Evolutionary conservation across 495 filamentous ascomycete genomes (phyloP), one percentile per base, ranked within the genome.

Genomic region (Penicillium robsamsonii): DNA sequence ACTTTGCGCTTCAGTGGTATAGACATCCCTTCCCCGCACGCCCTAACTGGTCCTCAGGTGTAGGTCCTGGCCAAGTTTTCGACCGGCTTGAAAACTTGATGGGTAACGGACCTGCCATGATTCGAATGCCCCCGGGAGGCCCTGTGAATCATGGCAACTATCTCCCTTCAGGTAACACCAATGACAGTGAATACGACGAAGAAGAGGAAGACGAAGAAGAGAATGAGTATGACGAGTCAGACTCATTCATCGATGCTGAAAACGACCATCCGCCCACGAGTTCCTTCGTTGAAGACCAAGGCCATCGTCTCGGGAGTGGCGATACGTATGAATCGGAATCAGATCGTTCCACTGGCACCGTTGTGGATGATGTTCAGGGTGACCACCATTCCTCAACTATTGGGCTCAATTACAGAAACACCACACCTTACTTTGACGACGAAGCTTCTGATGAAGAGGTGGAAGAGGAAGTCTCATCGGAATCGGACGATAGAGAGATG

Each of bases 241-340:
- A 75, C 44, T 71, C 68, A 10, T 76, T 79, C 38, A 72, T 78
- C 42, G 73, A 75, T 41, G 68, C 77, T 27, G 72, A 71, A 37
- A 58, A 71, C 6, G 22, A 30, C 17, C 24, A 30, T 13, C 37
- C n/a, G 8, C 49, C 49, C 25, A 52, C 38, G 6, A 52, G 49
- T 41, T 52, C 49, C 7, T 52, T 52, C 38, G 5, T 52, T 20
- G 37, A 40, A n/a, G 13, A 4, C 8, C 15, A 42, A 15, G 20
- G 2, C 3, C 37, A 51, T 48, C 57, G 61, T 25, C 13, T 50
- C 46, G 43, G 18, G 11, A 41, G 60, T 29, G 46, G 13, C 17
- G 46, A 55, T 15, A 33, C 30, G 22, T 56, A 59, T 35, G 55
- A 38, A 18, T 29, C 31, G 33, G n/a, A 31, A 22, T 38, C 56